Evolutionary conservation across 2,329 filamentous ascomycete genomes (phyloP), one percentile per base, ranked within the genome.

Genomic region (Exophiala viscosa): DNA sequence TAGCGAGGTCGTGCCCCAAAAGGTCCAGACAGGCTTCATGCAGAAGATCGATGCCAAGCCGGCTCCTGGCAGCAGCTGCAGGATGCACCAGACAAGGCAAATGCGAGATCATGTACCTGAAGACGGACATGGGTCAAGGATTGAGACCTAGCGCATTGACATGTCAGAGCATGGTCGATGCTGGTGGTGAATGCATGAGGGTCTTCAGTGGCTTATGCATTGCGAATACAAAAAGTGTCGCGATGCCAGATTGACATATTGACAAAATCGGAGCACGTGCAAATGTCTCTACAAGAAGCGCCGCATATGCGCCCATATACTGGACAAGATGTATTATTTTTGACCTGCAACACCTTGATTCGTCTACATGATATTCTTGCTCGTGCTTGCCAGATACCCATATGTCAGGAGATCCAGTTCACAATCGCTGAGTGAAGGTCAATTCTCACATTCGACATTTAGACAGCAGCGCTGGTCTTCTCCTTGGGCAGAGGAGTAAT

Each of bases 401-500:
- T 28, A 7, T 5, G 5, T 28, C 23, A 28, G 23, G 23, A 28
- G 23, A 28, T 28, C 23, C 23, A 28, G 23, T 28, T 28, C 23
- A 28, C 23, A 28, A 7, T 28, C 23, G 23, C 8, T 28, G 23
- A 28, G 23, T 5, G 23, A 28, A 28, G 23, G 23, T 5, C 5
- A 7, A 28, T 28, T 28, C 23, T 28, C 23, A 28, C 8, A 7
- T 42, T 41, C 43, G 48, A 43, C 40, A 32, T 50, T 44, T 54
- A 63, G 38, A 68, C 72, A 32, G 56, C 60, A 49, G 77, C 23
- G 8, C 23, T 75, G 32, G 78, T 81, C 72, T 81, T 72, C 65
- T 81, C 78, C 70, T 80, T 79, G 57, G 79, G 75, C 47, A 83
- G 73, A 56, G 80, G 78, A 42, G 80, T 82, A 69, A 80, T 81